These are phyloP conservation scores for Coniochaeta ligniaria DNA, from an alignment of 2,329 filamentous ascomycete species.

Conservation along the genomic window DNA sequence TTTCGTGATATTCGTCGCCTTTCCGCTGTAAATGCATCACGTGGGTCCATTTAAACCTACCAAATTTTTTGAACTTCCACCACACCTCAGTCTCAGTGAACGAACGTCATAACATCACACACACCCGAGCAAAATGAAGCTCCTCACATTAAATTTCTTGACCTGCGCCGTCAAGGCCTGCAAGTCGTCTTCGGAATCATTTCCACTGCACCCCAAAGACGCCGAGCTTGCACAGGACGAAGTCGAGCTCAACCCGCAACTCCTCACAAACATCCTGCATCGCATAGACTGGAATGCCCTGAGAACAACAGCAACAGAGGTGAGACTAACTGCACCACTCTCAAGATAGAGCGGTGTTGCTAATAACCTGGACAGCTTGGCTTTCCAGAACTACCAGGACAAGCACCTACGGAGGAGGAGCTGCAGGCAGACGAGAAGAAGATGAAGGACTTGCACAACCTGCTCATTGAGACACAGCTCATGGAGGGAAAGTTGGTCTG, in stretches of 20 bases:
- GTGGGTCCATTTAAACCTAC: conserved; percentile 13
- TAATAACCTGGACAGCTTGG: conserved; percentile 53
- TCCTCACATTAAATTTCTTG: conserved; percentile 92
- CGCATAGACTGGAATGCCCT: conserved; percentile 85
- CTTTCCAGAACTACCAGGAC: conserved; percentile 64
- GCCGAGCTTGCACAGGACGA: conserved; percentile 84
- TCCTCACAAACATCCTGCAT: conserved; percentile 79
- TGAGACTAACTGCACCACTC: conserved; percentile 21
- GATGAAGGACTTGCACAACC: conserved; percentile 68
- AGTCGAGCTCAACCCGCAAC: conserved; percentile 70
- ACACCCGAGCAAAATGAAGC: conserved; percentile 60
- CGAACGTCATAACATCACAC: conserved; percentile 3
- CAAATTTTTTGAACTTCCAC: conserved; percentile 1
- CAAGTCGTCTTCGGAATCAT: conserved; percentile 72
- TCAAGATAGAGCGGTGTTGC: not conserved
- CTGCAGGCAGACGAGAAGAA: conserved; percentile 61
- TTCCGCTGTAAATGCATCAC: conserved; percentile 14
- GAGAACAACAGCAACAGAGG: conserved; percentile 68
- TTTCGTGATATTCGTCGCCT: not conserved
- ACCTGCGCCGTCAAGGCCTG: conserved; percentile 94
- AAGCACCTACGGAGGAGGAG: conserved; percentile 55
- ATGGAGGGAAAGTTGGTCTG: conserved; percentile 84
- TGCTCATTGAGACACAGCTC: conserved; percentile 86
- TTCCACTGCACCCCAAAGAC: conserved; percentile 87
- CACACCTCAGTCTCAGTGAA: not conserved